Base-by-base conservation (phyloP, 2,329 filamentous ascomycete species). In the Penicillium crustosum region DNA sequence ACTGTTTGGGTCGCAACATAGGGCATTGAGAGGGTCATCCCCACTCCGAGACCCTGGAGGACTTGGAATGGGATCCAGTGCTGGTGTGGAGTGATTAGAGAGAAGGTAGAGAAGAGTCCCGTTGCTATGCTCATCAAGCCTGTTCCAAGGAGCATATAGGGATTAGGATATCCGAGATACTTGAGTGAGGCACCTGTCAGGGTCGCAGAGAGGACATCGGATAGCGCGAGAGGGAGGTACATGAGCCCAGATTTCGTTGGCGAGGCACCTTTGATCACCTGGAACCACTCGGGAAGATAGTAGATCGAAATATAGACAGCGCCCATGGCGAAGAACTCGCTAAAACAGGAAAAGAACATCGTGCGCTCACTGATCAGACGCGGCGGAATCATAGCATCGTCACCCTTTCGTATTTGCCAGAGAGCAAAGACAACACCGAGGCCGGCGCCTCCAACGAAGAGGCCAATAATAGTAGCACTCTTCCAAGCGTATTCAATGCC, bases 221-320 rank as follows among this genome's bases (percentile, higher is more conserved):
- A 44, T 2, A 44, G 23, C 2, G 42, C 42, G 3, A 44, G 17
- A 7, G 42, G 42, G 9, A 44, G 42, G 15, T 44, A 44, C 42
- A 44, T 44, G 23, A n/a, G 4, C 13, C 42, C 42, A 13, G 42
- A 44, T 29, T 44, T 44, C 2, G 42, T 44, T 12, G 58, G 38
- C 7, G 55, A 52, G 21, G 50, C 57, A 3, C 25, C 31, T 51
- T 59, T 49, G 6, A 61, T 38, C 12, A 50, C 53, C 44, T 61
- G 60, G 23, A 61, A 61, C 39, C 35, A 61, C 25, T 55, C 42
- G 8, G 60, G 57, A 2, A 61, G 57, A 23, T 61, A 60, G 38
- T 61, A 60, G 2, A 44, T 44, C 12, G 47, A 44, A 8, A 50
- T 49, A 9, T 36, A 47, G 6, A 53, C 23, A n/a, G 57, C 49